These are phyloP conservation scores for Tephrocybe sp. DNA, from an alignment of 768 basidiomycete genomes.

Conservation along the genomic window DNA sequence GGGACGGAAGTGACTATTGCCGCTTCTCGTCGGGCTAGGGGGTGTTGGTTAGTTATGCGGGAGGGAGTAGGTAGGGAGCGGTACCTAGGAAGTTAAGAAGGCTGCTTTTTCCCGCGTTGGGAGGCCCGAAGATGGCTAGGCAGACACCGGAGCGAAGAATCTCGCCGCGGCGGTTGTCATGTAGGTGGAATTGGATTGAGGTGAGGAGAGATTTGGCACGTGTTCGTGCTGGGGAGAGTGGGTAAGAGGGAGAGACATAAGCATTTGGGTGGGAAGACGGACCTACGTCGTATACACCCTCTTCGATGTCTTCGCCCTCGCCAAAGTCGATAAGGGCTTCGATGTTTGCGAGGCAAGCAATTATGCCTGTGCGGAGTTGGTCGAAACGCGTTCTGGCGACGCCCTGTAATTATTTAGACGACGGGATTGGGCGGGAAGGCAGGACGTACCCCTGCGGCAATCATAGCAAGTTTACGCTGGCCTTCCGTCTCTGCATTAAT, in stretches of 20 bases:
- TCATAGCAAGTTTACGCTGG: slow-evolving; percentile 73
- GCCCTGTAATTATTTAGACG: slow-evolving; percentile 50
- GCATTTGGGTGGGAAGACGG: slow-evolving; percentile 2
- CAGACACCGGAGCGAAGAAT: slow-evolving; percentile 80
- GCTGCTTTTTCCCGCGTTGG: slow-evolving; percentile 94
- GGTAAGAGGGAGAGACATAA: neutral
- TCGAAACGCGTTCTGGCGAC: slow-evolving; percentile 59
- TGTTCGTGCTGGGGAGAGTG: slow-evolving; percentile 44
- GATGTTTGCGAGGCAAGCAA: slow-evolving; percentile 72
- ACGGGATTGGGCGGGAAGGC: neutral
- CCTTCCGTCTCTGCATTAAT: slow-evolving; percentile 87
- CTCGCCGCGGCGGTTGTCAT: slow-evolving; percentile 78
- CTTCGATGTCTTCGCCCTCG: slow-evolving; percentile 88
- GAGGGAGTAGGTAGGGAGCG: slow-evolving; percentile 15
- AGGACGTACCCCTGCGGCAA: slow-evolving; percentile 62
- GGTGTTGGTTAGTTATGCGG: neutral
- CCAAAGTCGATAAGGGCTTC: slow-evolving; percentile 95
- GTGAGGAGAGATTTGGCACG: slow-evolving; percentile 49
- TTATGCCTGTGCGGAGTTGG: slow-evolving; percentile 59
- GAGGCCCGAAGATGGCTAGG: slow-evolving; percentile 88
- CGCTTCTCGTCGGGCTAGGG: slow-evolving; percentile 77
- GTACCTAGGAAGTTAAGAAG: slow-evolving; percentile 81
- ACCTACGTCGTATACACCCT: slow-evolving; percentile 78
- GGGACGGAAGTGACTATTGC: slow-evolving; percentile 88
- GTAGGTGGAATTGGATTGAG: slow-evolving; percentile 55